These are phyloP conservation scores for Tuber umbilicatum DNA, from an alignment of 495 filamentous ascomycete species.

Conservation along the genomic window DNA sequence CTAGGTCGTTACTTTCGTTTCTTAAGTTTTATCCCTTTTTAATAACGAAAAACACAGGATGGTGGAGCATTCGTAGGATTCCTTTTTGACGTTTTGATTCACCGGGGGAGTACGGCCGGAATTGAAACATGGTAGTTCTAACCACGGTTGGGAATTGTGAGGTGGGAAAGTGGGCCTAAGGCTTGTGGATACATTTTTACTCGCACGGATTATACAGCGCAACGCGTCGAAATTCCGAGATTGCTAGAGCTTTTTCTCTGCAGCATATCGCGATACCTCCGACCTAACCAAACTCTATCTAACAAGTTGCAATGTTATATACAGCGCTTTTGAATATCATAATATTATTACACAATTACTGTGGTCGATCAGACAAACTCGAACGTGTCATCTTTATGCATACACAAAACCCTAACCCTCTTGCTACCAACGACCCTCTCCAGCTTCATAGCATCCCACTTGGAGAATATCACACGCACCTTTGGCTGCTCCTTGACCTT, in stretches of 20 bases:
- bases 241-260: not conserved
- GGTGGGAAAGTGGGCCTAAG: not conserved
- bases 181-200: not conserved
- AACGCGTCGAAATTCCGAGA: not conserved
- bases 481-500: slow-evolving; percentile 46
- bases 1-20: slow-evolving; percentile 36
- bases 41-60: not conserved
- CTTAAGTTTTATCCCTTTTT: not conserved
- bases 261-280: not conserved
- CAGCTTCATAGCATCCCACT: slow-evolving; percentile 78
- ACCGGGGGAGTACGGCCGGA: not conserved
- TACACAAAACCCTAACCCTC: slow-evolving; percentile 69
- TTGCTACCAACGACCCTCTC: slow-evolving; percentile 79
- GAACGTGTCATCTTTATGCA: slow-evolving; percentile 79
- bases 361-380: slow-evolving; percentile 55
- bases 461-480: slow-evolving; percentile 71
- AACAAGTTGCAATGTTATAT: not conserved
- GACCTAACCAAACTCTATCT: not conserved
- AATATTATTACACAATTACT: not conserved
- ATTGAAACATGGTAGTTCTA: not conserved
- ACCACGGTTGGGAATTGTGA: not conserved
- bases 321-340: not conserved
- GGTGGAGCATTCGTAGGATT: not conserved
- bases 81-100: not conserved
- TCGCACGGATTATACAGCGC: not conserved